A percentile compares a stretch with the other conserved stretches of the same genome.
phyloP scores from a whole-genome alignment of 495 filamentous ascomycete species.

The Xylaria curta region DNA sequence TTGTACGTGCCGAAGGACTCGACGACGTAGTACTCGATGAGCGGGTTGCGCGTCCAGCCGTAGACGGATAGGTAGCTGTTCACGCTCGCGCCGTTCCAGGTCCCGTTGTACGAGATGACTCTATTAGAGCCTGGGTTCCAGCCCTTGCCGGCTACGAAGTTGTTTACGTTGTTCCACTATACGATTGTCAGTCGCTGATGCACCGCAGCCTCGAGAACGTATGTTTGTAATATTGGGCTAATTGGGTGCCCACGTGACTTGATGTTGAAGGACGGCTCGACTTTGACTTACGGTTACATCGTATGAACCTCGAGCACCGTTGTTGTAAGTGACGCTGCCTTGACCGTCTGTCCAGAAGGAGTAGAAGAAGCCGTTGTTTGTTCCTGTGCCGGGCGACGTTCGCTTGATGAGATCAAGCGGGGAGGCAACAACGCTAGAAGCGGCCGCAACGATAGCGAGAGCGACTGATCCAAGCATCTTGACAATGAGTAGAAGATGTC shows the following conservation, averaged over 20 bases:
- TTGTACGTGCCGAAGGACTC: constrained; percentile 63
- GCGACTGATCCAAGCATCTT: constrained; percentile 42
- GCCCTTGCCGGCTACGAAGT: constrained; percentile 71
- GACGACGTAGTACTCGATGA: constrained; percentile 68
- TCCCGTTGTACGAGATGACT: constrained; percentile 54
- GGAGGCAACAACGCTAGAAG: constrained; percentile 47
- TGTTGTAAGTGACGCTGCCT: constrained; percentile 63
- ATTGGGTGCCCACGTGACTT: neutral
- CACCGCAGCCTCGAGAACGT: neutral
- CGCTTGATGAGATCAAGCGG: constrained; percentile 44
- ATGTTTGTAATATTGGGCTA: neutral
- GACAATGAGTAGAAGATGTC: constrained; percentile 4
- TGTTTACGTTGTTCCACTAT: constrained; percentile 62
- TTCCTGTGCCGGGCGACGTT: constrained; percentile 53
- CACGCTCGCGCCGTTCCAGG: constrained; percentile 54
- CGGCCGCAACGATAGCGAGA: constrained; percentile 46
- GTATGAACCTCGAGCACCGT: constrained; percentile 62
- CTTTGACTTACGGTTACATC: constrained; percentile 45
- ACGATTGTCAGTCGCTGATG: neutral
- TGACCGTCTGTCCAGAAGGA: constrained; percentile 70
- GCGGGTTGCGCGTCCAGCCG: constrained; percentile 64
- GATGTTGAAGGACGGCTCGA: neutral
- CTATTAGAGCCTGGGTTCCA: constrained; percentile 62
- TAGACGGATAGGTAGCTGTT: constrained; percentile 64
- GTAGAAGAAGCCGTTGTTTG: constrained; percentile 66